Percentiles rank a stretch among this genome's conserved stretches.
Conservation (phyloP, 495 filamentous ascomycete genomes). For the Aspergillus bridgeri region DNA sequence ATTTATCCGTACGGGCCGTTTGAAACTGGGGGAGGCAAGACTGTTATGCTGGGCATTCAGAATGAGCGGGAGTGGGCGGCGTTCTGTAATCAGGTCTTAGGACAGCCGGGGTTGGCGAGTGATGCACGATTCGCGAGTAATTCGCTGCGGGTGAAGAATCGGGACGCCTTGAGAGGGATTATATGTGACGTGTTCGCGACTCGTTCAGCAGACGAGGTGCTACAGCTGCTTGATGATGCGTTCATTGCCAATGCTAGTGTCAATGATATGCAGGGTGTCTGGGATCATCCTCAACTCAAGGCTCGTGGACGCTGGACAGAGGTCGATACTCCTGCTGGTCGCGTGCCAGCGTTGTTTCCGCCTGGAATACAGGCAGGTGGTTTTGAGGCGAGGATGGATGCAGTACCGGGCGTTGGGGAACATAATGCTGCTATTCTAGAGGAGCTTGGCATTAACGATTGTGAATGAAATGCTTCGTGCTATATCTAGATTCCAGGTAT, state of each 20-base stretch:
- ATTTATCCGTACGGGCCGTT: conserved; percentile 55
- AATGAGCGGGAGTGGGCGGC: conserved; percentile 51
- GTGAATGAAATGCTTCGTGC: not conserved
- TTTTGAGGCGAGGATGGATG: conserved; percentile 27
- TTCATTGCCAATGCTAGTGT: conserved; percentile 48
- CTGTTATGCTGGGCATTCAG: conserved; percentile 54
- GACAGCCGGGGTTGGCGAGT: conserved; percentile 23
- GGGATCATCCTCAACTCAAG: conserved; percentile 46
- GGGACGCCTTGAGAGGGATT: conserved; percentile 30
- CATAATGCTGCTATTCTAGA: conserved; percentile 38
- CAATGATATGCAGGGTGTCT: conserved; percentile 49
- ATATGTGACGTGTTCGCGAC: conserved; percentile 29
- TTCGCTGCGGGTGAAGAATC: conserved; percentile 29
- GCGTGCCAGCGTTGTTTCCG: conserved; percentile 41
- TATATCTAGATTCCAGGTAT: not conserved
- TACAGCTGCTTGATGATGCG: conserved; percentile 28
- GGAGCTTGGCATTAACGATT: conserved; percentile 27
- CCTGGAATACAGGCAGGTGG: conserved; percentile 29
- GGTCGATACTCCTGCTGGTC: conserved; percentile 39
- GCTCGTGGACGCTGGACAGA: conserved; percentile 45
- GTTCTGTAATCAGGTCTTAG: conserved; percentile 41
- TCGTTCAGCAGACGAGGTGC: conserved; percentile 28
- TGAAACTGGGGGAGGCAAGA: conserved; percentile 40
- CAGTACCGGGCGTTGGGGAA: conserved; percentile 38
- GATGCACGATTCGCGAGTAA: conserved; percentile 39